A percentile compares a stretch with the other conserved stretches of the same genome.
Conservation (phyloP, 192 early-diverging fungal species). For the Coemansia sp. region DNA sequence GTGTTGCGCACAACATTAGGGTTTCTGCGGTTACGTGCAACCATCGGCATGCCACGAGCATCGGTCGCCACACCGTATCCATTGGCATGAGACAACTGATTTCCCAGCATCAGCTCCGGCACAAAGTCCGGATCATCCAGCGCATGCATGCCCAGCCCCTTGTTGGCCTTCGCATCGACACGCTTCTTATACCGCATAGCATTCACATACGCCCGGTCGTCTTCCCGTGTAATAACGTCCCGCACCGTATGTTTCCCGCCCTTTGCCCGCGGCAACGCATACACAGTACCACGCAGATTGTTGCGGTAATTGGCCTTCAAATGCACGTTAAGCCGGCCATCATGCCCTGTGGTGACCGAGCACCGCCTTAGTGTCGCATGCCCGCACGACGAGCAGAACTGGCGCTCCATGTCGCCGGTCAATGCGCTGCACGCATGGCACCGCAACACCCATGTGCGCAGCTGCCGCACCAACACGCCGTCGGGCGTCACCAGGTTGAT, state of each 20-base stretch:
- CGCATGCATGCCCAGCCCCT: slow-evolving; percentile 22
- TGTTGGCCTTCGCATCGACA: slow-evolving; percentile 30
- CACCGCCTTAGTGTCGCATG: slow-evolving; percentile 82
- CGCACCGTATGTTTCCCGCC: slow-evolving; percentile 70
- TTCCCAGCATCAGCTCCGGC: slow-evolving; percentile 29
- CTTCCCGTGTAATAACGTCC: slow-evolving; percentile 84
- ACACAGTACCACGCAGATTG: slow-evolving; percentile 86
- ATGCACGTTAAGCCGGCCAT: slow-evolving; percentile 79
- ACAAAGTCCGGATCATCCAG: slow-evolving; percentile 44
- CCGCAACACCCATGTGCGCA: slow-evolving; percentile 88
- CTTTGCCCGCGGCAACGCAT: slow-evolving; percentile 78
- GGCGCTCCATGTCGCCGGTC: slow-evolving; percentile 80
- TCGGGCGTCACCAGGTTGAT: slow-evolving; percentile 81
- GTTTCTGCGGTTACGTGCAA: slow-evolving; percentile 70
- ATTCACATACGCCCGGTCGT: slow-evolving; percentile 79
- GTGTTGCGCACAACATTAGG: slow-evolving; percentile 61
- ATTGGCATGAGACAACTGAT: slow-evolving; percentile 11
- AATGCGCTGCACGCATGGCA: slow-evolving; percentile 92
- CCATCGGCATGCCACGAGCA: slow-evolving; percentile 59
- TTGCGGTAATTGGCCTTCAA: slow-evolving; percentile 91
- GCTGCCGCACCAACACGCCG: slow-evolving; percentile 70
- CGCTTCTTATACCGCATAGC: slow-evolving; percentile 37
- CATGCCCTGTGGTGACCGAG: slow-evolving; percentile 72
- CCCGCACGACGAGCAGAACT: slow-evolving; percentile 94
- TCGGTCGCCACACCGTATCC: slow-evolving; percentile 63